These are phyloP conservation scores for Saturnispora serradocipensis DNA, from an alignment of 805 yeast species.

Conservation along the genomic window DNA sequence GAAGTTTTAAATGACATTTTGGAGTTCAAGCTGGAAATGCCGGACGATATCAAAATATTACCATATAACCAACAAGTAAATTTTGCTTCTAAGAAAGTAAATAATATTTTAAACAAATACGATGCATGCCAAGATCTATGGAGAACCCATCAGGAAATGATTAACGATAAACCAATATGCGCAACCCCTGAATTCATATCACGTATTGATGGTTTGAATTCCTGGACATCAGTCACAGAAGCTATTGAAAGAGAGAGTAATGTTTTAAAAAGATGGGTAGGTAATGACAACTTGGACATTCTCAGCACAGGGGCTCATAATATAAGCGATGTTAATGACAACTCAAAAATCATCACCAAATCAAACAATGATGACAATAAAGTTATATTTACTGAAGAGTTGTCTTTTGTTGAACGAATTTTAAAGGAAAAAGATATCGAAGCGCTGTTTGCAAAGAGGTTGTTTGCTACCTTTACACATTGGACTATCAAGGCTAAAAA, in stretches of 20 bases:
- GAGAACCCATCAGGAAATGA: constrained; percentile 74
- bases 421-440: constrained; percentile 74
- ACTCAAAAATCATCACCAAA: not conserved
- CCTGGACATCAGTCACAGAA: constrained; percentile 73
- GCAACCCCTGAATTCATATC: constrained; percentile 52
- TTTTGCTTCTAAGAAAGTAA: constrained; percentile 42
- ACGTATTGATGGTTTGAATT: constrained; percentile 65
- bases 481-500: constrained; percentile 75
- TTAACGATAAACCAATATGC: constrained; percentile 64
- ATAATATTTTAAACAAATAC: constrained; percentile 46
- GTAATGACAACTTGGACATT: constrained; percentile 70
- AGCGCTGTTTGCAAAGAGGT: constrained; percentile 57
- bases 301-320: constrained; percentile 12
- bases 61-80: constrained; percentile 20
- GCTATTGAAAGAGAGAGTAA: constrained; percentile 56
- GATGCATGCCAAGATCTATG: constrained; percentile 67
- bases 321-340: not conserved
- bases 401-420: constrained; percentile 72
- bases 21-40: constrained; percentile 48
- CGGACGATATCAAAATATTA: constrained; percentile 17
- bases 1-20: constrained; percentile 59
- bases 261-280: constrained; percentile 70
- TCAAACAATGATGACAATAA: constrained; percentile 7
- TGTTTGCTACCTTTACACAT: constrained; percentile 63
- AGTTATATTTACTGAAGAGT: constrained; percentile 46